Evolutionary conservation across 805 yeast genomes (phyloP).

Genomic region (Lipomyces yamadae): DNA sequence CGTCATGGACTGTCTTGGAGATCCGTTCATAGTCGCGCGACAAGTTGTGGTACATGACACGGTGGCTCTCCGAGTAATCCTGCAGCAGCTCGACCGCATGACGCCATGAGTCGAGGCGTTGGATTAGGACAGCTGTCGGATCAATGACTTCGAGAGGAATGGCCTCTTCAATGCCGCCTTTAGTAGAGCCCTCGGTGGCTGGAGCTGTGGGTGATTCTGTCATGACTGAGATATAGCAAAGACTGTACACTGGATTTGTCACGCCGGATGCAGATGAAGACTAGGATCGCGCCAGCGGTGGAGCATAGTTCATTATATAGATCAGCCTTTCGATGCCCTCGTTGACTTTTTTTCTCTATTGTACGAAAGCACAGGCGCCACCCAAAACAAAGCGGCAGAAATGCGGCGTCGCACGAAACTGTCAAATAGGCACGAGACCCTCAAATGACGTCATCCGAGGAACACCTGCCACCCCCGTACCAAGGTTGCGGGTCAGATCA

Average conservation of each 20-base stretch:
- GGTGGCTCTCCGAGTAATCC: slow-evolving; percentile 44
- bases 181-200: not conserved
- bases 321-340: too few relatives aligned
- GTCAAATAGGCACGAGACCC: too few relatives aligned
- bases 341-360: too few relatives aligned
- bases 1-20: slow-evolving; percentile 44
- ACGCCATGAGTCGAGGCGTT: slow-evolving; percentile 50
- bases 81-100: slow-evolving; percentile 43
- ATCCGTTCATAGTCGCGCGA: slow-evolving; percentile 46
- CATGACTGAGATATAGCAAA: not conserved
- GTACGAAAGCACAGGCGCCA: too few relatives aligned
- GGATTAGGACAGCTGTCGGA: slow-evolving; percentile 47
- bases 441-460: too few relatives aligned
- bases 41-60: slow-evolving; percentile 42
- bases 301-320: not conserved
- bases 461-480: too few relatives aligned
- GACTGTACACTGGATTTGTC: not conserved
- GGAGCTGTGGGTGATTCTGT: not conserved
- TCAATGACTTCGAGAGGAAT: slow-evolving; percentile 42
- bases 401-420: too few relatives aligned
- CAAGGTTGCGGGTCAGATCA: too few relatives aligned
- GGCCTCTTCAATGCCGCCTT: slow-evolving; percentile 27
- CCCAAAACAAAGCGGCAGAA: too few relatives aligned
- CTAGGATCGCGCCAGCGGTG: not conserved
- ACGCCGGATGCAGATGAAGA: not conserved